Percentiles rank a stretch among this genome's conserved stretches.
phyloP scores from a whole-genome alignment of 192 early-diverging fungal genomes.

The Coemansia sp. region DNA sequence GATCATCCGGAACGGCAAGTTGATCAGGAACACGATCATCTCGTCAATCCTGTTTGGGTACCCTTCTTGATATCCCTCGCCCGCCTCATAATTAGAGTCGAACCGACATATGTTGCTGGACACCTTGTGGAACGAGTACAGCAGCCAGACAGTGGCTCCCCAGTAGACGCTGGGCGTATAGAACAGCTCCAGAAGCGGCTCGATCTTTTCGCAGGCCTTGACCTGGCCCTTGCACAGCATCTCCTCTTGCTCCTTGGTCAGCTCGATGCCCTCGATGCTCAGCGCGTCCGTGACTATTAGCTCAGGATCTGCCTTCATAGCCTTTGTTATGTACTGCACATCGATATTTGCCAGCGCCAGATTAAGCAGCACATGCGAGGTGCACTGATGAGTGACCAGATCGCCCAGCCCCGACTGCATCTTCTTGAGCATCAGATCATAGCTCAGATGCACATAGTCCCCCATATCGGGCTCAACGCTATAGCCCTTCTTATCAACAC shows the following conservation, averaged over 20 bases:
- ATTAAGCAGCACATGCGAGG: slow-evolving; percentile 13
- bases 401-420: slow-evolving; percentile 21
- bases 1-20: not conserved
- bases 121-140: not conserved
- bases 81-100: not conserved
- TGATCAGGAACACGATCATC: not conserved
- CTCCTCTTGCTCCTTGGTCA: not conserved
- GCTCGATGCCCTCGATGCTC: not conserved
- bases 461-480: not conserved
- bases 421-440: slow-evolving; percentile 14
- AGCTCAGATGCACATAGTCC: not conserved
- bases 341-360: not conserved
- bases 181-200: not conserved
- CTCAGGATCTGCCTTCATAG: not conserved
- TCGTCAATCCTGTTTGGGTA: not conserved
- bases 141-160: slow-evolving; percentile 1
- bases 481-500: not conserved
- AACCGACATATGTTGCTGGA: not conserved
- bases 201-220: not conserved
- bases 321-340: not conserved
- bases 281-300: not conserved
- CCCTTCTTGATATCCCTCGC: not conserved
- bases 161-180: not conserved
- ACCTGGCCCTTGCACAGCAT: not conserved
- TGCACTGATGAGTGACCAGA: slow-evolving; percentile 1